Evolutionary conservation across 371 early-diverging fungal species (phyloP), one percentile per base, ranked within the genome.

Genomic region (Basidiobolus meristosporus): DNA sequence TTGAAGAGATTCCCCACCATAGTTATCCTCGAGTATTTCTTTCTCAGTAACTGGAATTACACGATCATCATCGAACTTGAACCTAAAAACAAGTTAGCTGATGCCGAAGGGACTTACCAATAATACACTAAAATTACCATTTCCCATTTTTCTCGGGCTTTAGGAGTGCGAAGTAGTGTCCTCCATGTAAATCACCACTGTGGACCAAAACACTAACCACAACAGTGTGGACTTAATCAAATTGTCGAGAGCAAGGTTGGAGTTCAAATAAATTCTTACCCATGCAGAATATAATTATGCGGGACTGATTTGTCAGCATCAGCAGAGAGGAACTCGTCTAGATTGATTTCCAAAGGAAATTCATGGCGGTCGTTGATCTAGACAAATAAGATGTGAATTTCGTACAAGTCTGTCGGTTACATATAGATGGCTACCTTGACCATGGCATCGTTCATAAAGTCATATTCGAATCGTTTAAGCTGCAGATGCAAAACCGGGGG

Each of bases 401-500:
- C n/a, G n/a, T n/a, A n/a, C n/a, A n/a, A n/a, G n/a, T n/a, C n/a
- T n/a, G n/a, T n/a, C n/a, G n/a, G 16, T 1, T 12, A 21, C 7
- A 19, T 14, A 11, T n/a, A 10, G 4, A 14, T 3, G n/a, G 2
- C 22, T 60, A 78, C 77, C 60, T 96, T 96, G 48, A 92, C 84
- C 82, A 88, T 84, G 1, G 72, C 67, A 50, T 89, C 91, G n/a
- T 71, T 62, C 59, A 76, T 69, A 43, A 91, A 75, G 53, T 99
- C 98, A 56, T 96, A 95, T 55, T 93, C 93, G 53, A 98, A 98
- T 12, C 99, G 70, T 54, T 97, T 97, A 43, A 99, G 60, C 53
- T 98, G 97, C 41, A 99, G 59, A 54, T 98, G 98, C 31, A 99
- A 64, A 2, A 98, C 90, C 1, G 90, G 91, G 9, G 99, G 99